phyloP scores from a whole-genome alignment of 2,329 filamentous ascomycete species.

The Beauveria scarabaeidicola region DNA sequence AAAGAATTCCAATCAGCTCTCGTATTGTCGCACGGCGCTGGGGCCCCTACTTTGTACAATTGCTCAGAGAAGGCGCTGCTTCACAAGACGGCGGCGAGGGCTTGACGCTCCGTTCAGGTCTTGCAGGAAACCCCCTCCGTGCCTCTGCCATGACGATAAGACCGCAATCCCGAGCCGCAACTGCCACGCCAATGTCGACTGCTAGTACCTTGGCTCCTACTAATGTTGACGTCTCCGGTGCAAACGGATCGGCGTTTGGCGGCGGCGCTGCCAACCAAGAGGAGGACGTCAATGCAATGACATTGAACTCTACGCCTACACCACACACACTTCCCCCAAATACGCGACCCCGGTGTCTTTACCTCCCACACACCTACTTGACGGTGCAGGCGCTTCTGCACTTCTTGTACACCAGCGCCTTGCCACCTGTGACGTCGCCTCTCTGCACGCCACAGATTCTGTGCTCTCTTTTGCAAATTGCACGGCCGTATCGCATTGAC shows the following conservation, averaged over 20 bases:
- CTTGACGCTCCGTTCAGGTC: slow-evolving; percentile 61
- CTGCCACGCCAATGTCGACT: slow-evolving; percentile 40
- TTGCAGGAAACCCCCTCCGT: slow-evolving; percentile 50
- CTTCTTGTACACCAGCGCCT: slow-evolving; percentile 85
- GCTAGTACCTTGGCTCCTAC: slow-evolving; percentile 32
- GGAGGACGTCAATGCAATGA: slow-evolving; percentile 33
- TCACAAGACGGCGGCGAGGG: slow-evolving; percentile 66
- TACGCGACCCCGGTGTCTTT: slow-evolving; percentile 74
- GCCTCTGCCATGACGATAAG: slow-evolving; percentile 85
- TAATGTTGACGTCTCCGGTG: slow-evolving; percentile 36
- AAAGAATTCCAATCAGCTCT: slow-evolving; percentile 89
- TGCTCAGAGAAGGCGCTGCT: slow-evolving; percentile 72
- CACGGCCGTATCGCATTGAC: slow-evolving; percentile 86
- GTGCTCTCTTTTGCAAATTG: slow-evolving; percentile 88
- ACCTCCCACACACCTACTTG: slow-evolving; percentile 83
- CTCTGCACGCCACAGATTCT: slow-evolving; percentile 92
- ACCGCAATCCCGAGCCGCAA: slow-evolving; percentile 46
- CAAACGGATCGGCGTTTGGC: slow-evolving; percentile 24
- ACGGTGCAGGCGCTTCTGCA: slow-evolving; percentile 87
- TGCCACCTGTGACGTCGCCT: slow-evolving; percentile 66
- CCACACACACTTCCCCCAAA: slow-evolving; percentile 48
- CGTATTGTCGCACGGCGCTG: slow-evolving; percentile 78
- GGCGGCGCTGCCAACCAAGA: slow-evolving; percentile 25
- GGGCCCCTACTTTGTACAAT: slow-evolving; percentile 92
- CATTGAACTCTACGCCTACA: slow-evolving; percentile 48